phyloP scores from a whole-genome alignment of 352 stramenopile species.

The Pythium angustatum region DNA sequence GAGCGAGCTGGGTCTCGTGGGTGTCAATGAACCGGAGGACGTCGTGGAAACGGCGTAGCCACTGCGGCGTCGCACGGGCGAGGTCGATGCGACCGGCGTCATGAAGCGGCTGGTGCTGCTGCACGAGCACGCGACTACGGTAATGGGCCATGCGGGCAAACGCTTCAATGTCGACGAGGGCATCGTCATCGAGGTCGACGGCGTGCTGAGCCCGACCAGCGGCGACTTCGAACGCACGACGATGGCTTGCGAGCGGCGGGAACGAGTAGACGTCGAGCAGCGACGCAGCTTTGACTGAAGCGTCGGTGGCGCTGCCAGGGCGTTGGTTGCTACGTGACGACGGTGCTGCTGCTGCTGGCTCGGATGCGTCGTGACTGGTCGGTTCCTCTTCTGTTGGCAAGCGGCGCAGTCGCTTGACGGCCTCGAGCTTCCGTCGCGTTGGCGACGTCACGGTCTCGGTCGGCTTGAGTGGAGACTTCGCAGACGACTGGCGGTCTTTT shows the following conservation, averaged over 20 bases:
- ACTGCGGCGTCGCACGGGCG: conserved; percentile 41
- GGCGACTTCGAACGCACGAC: conserved; percentile 12
- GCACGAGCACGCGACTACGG: conserved; percentile 46
- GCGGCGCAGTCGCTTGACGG: conserved; percentile 23
- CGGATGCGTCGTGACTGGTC: no score
- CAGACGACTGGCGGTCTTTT: no score
- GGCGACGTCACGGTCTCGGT: conserved; percentile 2
- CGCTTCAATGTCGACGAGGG: conserved; percentile 40
- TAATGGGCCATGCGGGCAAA: conserved; percentile 68
- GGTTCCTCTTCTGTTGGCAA: no score
- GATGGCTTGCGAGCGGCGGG: conserved; percentile 20
- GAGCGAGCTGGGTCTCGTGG: conserved; percentile 29
- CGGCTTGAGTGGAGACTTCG: neutral
- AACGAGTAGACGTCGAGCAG: conserved; percentile 55
- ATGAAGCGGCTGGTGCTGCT: conserved; percentile 31
- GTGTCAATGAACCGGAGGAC: conserved; percentile 30
- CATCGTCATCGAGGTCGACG: conserved; percentile 37
- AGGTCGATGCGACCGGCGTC: conserved; percentile 20
- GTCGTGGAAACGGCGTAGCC: conserved; percentile 45
- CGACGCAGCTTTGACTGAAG: neutral
- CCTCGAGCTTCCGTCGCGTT: conserved; percentile 24
- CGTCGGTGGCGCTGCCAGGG: neutral
- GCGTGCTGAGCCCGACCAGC: conserved; percentile 3
- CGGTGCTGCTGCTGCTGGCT: no score
- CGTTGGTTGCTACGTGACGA: conserved; percentile 1